phyloP scores from a whole-genome alignment of 208 protist genomes.

The Novymonas esmeraldas region DNA sequence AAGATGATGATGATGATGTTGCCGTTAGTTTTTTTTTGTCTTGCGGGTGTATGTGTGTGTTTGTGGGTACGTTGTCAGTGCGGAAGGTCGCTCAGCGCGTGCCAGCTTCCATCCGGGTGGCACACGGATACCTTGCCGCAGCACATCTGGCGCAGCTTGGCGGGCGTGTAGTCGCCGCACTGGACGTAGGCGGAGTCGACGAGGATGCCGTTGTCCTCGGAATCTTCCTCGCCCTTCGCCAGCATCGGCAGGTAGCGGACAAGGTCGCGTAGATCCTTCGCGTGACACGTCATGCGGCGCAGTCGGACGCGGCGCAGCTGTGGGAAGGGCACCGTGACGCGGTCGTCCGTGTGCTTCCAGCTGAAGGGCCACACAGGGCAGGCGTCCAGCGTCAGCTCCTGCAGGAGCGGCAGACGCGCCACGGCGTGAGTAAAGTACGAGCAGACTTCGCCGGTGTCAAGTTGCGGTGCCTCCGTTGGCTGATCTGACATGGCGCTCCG shows the following conservation, averaged over 20 bases:
- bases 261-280: constrained; percentile 19
- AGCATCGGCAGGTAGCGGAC: constrained; percentile 10
- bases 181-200: constrained; percentile 18
- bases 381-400: constrained; percentile 16
- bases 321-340: constrained; percentile 5
- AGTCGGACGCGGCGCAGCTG: constrained; percentile 17
- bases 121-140: constrained; percentile 23
- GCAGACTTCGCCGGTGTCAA: constrained; percentile 12
- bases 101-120: constrained; percentile 12
- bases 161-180: constrained; percentile 10
- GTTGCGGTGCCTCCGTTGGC: background rate
- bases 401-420: constrained; percentile 8
- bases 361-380: constrained; percentile 20
- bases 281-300: constrained; percentile 19
- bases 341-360: constrained; percentile 15
- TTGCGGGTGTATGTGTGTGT: background rate
- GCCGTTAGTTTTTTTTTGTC: too few relatives aligned
- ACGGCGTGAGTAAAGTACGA: constrained; percentile 17
- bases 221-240: constrained; percentile 11
- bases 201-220: constrained; percentile 9
- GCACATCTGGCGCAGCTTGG: constrained; percentile 21
- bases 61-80: background rate
- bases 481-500: constrained; percentile 12
- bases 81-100: constrained; percentile 2
- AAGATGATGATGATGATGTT: too few relatives aligned